Base-by-base conservation (phyloP, 805 yeast genomes). In the Candida awuae region DNA sequence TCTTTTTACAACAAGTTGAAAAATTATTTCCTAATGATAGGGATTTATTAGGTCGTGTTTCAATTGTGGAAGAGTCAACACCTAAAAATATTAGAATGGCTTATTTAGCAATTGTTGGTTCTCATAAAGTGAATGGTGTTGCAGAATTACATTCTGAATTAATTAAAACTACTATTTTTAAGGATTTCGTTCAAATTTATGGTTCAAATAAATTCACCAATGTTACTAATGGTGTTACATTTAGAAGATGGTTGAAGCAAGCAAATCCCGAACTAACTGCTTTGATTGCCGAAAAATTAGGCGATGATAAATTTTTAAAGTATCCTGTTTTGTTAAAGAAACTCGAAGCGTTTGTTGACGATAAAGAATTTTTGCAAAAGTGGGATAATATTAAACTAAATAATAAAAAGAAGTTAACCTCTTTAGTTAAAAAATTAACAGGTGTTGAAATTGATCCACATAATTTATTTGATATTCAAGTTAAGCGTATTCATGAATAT, bases 211-310 rank as follows among this genome's bases (percentile, higher is more conserved):
- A 83, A 63, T 87, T 87, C 63, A 84, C 84, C 37, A 87, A 87
- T 54, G 95, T 87, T 45, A 87, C 97, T 35, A 87, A 87, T 61
- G 97, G 97, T 65, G 78, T 87, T 56, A 87, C 97, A 3, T 96
- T 96, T 51, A 78, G 97, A 71, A 80, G 97, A 65, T 87, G 97
- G 97, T 73, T 87, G 57, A 80, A 77, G 58, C 95, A 87, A 65
- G 95, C 96, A 36, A 88, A 87, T 61, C 96, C 97, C 9, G 70
- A 68, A 49, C 68, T 87, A 51, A 73, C 92, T 14, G 66, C 63
- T n/a, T 70, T 87, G 49, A 88, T 88, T 55, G 71, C 84, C 31
- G 70, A 76, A 37, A 77, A 77, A 50, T 68, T 86, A 38, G 80
- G 86, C 20, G 76, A 80, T 43, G 80, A 80, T 55, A 75, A 73